Evolutionary conservation across 208 protist species (phyloP), one percentile per base, ranked within the genome.

Genomic region (Acanthamoeba triangularis): DNA sequence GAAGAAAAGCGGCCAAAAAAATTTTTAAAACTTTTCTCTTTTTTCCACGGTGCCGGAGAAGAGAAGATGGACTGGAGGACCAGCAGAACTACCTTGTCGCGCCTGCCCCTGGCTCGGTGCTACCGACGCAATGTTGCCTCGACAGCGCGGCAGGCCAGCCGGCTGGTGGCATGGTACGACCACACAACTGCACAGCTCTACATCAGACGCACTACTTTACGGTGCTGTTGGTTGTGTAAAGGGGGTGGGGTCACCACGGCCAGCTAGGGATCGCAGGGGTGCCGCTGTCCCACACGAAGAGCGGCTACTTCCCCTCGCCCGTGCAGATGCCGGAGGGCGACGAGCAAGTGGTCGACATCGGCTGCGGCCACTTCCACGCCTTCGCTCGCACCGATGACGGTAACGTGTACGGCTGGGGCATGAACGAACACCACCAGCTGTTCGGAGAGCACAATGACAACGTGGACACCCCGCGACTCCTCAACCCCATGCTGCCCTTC

Each of bases 301-400:
- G 85, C 85, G 56, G 20, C 61, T 92, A 92, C 61, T 65, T 74
- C 20, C 85, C 85, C 18, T 6, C 16, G 6, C 28, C 25, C 1
- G 61, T 92, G 13, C 56, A 25, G 14, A 16, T 72, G 11, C 11
- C 30, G 5, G 44, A 41, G 23, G 44, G 25, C 28, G 44, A 82
- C 28, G 74, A 82, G 28, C 33, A 82, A 18, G 59, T 92, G 16
- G 37, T 23, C 5, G 30, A 72, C 85, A 49, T 92, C 61, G 85
- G 85, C 33, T 92, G 85, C 35, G 85, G 85, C 85, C 85, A 92
- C 28, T 92, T 72, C 63, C 85, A 92, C 37, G 52, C 85, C 37
- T 72, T 92, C 7, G 52, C 61, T 10, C 37, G 28, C 20, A 72
- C 85, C 8, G 61, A 56, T 72, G n/a, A n/a, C n/a, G 78, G 78